Conservation (phyloP, 1,139 yeast genomes). For the Yamadazyma triangularis region DNA sequence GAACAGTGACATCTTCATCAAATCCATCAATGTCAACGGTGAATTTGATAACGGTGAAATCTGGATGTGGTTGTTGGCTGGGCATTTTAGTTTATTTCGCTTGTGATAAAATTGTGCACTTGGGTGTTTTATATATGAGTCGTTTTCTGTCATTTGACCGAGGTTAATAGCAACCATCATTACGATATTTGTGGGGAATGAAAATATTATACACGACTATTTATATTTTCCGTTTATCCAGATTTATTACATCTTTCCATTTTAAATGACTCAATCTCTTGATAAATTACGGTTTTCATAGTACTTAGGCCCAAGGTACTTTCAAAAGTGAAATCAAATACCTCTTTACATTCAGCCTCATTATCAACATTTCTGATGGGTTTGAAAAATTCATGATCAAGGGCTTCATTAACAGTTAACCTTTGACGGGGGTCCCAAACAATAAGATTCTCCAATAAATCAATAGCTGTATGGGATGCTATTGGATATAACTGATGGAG, state of each 20-base stretch:
- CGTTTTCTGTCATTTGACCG: too few relatives aligned
- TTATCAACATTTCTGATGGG: conserved; percentile 44
- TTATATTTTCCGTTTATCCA: too few relatives aligned
- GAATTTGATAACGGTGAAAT: conserved; percentile 32
- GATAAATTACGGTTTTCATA: conserved; percentile 10
- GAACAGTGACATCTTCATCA: conserved; percentile 22
- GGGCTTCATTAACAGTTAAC: conserved; percentile 42
- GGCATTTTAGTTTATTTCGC: neutral
- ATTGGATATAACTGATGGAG: conserved; percentile 57
- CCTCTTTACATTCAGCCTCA: conserved; percentile 44
- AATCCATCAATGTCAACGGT: conserved; percentile 28
- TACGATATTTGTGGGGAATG: too few relatives aligned
- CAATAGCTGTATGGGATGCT: conserved; percentile 46
- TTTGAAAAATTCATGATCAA: conserved; percentile 49
- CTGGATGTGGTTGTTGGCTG: conserved; percentile 15
- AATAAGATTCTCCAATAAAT: conserved; percentile 47
- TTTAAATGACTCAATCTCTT: conserved; percentile 38
- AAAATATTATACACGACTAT: too few relatives aligned
- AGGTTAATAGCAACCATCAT: too few relatives aligned
- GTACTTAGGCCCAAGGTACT: conserved; percentile 11
- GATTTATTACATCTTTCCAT: conserved; percentile 1
- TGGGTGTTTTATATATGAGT: too few relatives aligned
- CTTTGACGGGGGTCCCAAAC: conserved; percentile 57
- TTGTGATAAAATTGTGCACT: too few relatives aligned
- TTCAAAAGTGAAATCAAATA: conserved; percentile 65